Base-by-base conservation (phyloP, 306 rosid genomes). In the Astragalus glycyphyllos region DNA sequence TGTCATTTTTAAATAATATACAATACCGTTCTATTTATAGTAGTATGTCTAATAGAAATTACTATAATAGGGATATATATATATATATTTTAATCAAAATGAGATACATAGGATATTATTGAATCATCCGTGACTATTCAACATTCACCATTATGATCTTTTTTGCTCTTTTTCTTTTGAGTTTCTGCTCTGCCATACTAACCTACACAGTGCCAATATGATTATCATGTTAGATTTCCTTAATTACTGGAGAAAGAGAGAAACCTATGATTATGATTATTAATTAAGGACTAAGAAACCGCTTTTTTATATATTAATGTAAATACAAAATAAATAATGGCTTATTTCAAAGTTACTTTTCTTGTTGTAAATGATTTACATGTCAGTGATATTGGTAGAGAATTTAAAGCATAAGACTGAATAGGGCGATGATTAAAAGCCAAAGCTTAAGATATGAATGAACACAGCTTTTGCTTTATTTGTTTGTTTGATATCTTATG, bases 401-500 rank as follows among this genome's bases (percentile, higher is more conserved):
- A 72, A 69, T 71, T 71, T 75, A 70, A 63, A 29, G 37, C 5
- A 9, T 17, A 56, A 37, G 61, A 32, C 5, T 54, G 20, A 1
- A 23, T 23, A 72, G 73, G 61, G 73, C 11, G 75, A 16, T 62
- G 35, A 56, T 68, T 71, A 48, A 59, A 81, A 79, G 75, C 54
- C 51, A 60, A 81, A 65, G 79, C 54, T 63, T 26, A 10, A 48
- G 47, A 40, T 73, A n/a, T n/a, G n/a, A n/a, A 72, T 35, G 40
- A 35, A 35, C 17, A 40, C 80, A 56, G 37, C 71, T 64, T 75
- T 71, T 78, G 51, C 78, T 77, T 72, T 68, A 23, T 79, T 53
- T 76, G 50, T 71, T 72, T 79, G 54, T 71, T 78, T 71, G 35
- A 58, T 78, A 16, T 63, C 17, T 17, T 34, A 20, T 50, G 4